These are phyloP conservation scores for Syncephalastrum monosporum DNA, from an alignment of 371 early-diverging fungal species.

Conservation along the genomic window DNA sequence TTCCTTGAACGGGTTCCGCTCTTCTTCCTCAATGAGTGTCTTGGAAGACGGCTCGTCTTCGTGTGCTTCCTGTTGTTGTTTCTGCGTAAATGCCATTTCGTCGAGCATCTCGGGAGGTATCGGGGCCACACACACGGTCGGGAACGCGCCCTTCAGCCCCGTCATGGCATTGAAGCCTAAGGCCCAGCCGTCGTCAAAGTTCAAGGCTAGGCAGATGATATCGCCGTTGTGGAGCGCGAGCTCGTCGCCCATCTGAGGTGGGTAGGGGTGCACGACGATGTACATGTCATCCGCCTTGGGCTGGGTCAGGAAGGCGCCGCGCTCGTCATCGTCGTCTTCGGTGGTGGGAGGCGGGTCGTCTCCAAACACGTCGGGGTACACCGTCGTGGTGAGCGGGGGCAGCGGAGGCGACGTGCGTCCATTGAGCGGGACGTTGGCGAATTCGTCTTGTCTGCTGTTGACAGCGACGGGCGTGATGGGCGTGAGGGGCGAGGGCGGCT, in stretches of 20 bases:
- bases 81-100: constrained; percentile 21
- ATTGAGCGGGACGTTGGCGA: not conserved
- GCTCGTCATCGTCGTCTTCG: not conserved
- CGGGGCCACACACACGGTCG: constrained; percentile 59
- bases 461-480: not conserved
- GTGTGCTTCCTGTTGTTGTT: not conserved
- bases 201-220: constrained; percentile 57
- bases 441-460: not conserved
- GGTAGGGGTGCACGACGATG: constrained; percentile 59
- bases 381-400: constrained; percentile 3
- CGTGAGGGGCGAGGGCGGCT: constrained; percentile 2
- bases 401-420: not conserved
- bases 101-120: constrained; percentile 38
- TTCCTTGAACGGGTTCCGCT: not conserved
- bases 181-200: constrained; percentile 75
- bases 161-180: constrained; percentile 69
- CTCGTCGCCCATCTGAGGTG: constrained; percentile 68
- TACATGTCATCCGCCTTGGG: constrained; percentile 36
- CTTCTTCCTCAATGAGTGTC: constrained; percentile 23
- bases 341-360: constrained; percentile 1
- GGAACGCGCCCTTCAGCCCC: constrained; percentile 71
- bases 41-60: constrained; percentile 23
- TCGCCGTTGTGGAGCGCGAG: constrained; percentile 66
- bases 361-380: not conserved
- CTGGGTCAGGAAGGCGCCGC: not conserved